Evolutionary conservation across 192 early-diverging fungal species (phyloP).

Genomic region (Gaertneriomyces sp.): DNA sequence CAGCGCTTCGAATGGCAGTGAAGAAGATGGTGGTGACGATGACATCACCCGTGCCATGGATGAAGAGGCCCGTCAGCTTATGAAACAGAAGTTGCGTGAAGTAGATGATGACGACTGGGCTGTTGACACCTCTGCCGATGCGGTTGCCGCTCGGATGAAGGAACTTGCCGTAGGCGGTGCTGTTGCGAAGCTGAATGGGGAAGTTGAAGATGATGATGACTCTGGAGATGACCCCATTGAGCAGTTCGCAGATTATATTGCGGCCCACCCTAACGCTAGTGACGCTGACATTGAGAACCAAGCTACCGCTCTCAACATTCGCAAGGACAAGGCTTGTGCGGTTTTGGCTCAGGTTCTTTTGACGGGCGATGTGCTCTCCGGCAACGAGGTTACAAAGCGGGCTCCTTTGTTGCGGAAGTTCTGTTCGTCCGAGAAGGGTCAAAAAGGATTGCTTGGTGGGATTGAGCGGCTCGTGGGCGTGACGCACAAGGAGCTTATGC

Average conservation of each 20-base stretch:
- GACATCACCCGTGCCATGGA: constrained; percentile 66
- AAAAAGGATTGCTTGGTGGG: constrained; percentile 85
- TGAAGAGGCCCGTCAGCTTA: constrained; percentile 62
- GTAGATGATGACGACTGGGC: constrained; percentile 74
- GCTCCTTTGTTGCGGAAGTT: constrained; percentile 72
- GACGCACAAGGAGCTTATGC: constrained; percentile 45
- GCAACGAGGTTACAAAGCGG: constrained; percentile 69
- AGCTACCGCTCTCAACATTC: constrained; percentile 72
- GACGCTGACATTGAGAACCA: constrained; percentile 64
- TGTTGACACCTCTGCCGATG: constrained; percentile 76
- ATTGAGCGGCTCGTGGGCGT: constrained; percentile 79
- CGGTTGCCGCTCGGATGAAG: constrained; percentile 70
- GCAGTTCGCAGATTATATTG: constrained; percentile 71
- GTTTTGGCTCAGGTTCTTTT: constrained; percentile 85
- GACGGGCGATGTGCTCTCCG: constrained; percentile 43
- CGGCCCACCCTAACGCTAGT: constrained; percentile 48
- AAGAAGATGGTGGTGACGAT: constrained; percentile 54
- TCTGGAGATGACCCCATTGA: constrained; percentile 70
- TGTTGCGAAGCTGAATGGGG: constrained; percentile 43
- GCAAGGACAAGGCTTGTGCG: constrained; percentile 74
- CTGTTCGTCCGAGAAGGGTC: constrained; percentile 74
- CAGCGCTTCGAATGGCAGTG: constrained; percentile 43
- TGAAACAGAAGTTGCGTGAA: constrained; percentile 10
- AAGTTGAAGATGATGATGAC: constrained; percentile 61
- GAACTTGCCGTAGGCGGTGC: constrained; percentile 52